These are phyloP conservation scores for Neonectria ditissima DNA, from an alignment of 2,329 filamentous ascomycete genomes.

Conservation along the genomic window DNA sequence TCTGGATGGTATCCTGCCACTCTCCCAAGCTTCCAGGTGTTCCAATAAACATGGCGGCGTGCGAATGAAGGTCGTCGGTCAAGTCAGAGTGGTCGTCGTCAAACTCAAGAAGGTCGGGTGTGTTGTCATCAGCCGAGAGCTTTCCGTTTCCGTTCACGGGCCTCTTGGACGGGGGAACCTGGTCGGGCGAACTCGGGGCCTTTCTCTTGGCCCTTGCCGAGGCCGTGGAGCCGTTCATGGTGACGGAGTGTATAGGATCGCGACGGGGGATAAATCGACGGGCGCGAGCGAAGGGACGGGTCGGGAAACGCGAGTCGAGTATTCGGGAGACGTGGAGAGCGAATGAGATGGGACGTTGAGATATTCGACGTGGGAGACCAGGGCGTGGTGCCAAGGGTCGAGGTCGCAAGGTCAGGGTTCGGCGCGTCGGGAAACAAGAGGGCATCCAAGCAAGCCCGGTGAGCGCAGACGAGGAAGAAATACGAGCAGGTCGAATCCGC, in stretches of 20 bases:
- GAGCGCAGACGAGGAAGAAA: slow-evolving; percentile 28
- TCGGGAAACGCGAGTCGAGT: slow-evolving; percentile 22
- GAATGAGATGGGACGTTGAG: slow-evolving; percentile 25
- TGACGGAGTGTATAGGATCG: slow-evolving; percentile 29
- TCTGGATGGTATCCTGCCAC: slow-evolving; percentile 96
- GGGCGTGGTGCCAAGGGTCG: slow-evolving; percentile 40
- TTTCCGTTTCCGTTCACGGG: slow-evolving; percentile 62
- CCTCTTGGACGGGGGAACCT: slow-evolving; percentile 51
- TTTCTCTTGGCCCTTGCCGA: slow-evolving; percentile 65
- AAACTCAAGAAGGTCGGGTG: slow-evolving; percentile 57
- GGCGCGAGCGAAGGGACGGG: slow-evolving; percentile 25
- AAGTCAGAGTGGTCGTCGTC: slow-evolving; percentile 57
- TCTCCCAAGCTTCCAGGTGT: slow-evolving; percentile 64
- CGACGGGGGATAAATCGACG: slow-evolving; percentile 13
- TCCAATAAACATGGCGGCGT: slow-evolving; percentile 50
- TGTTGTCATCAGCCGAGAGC: slow-evolving; percentile 62
- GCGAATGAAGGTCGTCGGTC: slow-evolving; percentile 54
- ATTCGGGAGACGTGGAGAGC: slow-evolving; percentile 22
- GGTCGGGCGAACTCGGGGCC: slow-evolving; percentile 57
- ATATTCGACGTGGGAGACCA: slow-evolving; percentile 25
- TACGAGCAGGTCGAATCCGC: slow-evolving; percentile 21
- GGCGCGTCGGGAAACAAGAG: slow-evolving; percentile 40
- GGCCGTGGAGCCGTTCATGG: slow-evolving; percentile 58
- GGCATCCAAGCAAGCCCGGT: slow-evolving; percentile 41
- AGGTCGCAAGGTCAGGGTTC: slow-evolving; percentile 30